Base-by-base conservation (phyloP, 2,329 filamentous ascomycete genomes). In the Alternaria triticimaculans region DNA sequence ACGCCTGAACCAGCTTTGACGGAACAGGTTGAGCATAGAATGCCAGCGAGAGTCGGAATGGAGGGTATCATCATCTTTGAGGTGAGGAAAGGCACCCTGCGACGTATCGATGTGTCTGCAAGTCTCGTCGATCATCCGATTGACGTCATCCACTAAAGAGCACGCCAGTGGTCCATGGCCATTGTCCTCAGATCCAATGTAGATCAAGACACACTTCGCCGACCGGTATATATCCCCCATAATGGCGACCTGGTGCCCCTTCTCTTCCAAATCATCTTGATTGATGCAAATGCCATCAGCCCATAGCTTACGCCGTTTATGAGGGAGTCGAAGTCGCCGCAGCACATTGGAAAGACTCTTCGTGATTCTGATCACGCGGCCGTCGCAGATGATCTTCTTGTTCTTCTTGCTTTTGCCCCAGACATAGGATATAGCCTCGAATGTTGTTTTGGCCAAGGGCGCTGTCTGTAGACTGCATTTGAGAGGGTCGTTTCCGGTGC, bases 241-340 rank as follows among this genome's bases (percentile, higher is more conserved):
- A 3, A 67, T 60, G 1, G 58, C 26, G 2, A 67, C 68, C 50
- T 69, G 68, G 6, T 65, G 48, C 2, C 60, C 48, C 23, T 69
- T 69, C 46, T 70, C 66, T n/a, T 60, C n/a, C 1, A 63, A 8
- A 46, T 64, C 48, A 6, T 63, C 64, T 51, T 70, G 66, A 18
- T 69, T 61, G 56, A 71, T 65, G 20, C 64, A 69, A 9, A 69
- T 67, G 6, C 65, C 60, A 21, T 70, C 68, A 5, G 60, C 64
- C 66, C 66, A 70, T 3, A 67, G 58, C n/a, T 26, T 61, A 2
- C 66, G 56, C 9, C 62, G 28, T 33, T 10, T 20, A 30, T 62
- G 26, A 21, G 54, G 45, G 23, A 55, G 49, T 12, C 61, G 55
- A 9, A 69, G 18, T 9, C 57, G 54, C 10, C 43, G 45, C 4